Percentiles rank a stretch among this genome's conserved stretches.
phyloP scores from a whole-genome alignment of 371 early-diverging fungal genomes.

The Syncephalis fuscata region DNA sequence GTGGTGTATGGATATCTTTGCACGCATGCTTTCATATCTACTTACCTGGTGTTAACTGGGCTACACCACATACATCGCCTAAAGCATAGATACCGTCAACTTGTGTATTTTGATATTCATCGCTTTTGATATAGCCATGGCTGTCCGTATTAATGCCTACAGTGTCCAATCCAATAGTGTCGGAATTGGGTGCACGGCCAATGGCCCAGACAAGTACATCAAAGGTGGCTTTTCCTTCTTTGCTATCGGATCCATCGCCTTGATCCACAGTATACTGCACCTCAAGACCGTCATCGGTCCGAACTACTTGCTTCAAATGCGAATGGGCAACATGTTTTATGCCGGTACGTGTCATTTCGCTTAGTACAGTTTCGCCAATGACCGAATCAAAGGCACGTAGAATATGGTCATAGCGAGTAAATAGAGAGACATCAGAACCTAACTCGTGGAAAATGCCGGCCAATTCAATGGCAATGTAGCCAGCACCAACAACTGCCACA shows the following conservation, averaged over 20 bases:
- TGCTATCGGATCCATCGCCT: constrained; percentile 15
- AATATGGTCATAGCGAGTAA: constrained; percentile 71
- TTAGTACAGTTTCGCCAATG: constrained; percentile 65
- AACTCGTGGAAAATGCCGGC: constrained; percentile 86
- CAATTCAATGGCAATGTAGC: constrained; percentile 87
- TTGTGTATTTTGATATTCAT: constrained; percentile 77
- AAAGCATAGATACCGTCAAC: constrained; percentile 62
- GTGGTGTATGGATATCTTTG: no score
- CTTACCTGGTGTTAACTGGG: constrained; percentile 71
- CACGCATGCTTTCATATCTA: constrained; percentile 18
- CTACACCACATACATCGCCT: constrained; percentile 88
- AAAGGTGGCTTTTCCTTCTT: constrained; percentile 24
- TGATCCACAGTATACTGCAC: constrained; percentile 25
- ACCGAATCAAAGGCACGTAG: constrained; percentile 83
- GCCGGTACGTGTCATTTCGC: constrained; percentile 54
- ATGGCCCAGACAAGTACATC: constrained; percentile 74
- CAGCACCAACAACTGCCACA: constrained; percentile 76
- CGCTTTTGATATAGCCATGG: constrained; percentile 52
- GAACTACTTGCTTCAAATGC: constrained; percentile 23
- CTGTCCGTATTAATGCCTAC: constrained; percentile 41
- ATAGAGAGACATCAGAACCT: constrained; percentile 62
- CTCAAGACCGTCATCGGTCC: constrained; percentile 11
- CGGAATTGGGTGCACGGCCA: constrained; percentile 69
- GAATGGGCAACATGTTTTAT: constrained; percentile 55
- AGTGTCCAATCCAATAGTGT: constrained; percentile 43